Evolutionary conservation across 2,329 filamentous ascomycete genomes (phyloP).

Genomic region (Raffaelea ambrosiae): DNA sequence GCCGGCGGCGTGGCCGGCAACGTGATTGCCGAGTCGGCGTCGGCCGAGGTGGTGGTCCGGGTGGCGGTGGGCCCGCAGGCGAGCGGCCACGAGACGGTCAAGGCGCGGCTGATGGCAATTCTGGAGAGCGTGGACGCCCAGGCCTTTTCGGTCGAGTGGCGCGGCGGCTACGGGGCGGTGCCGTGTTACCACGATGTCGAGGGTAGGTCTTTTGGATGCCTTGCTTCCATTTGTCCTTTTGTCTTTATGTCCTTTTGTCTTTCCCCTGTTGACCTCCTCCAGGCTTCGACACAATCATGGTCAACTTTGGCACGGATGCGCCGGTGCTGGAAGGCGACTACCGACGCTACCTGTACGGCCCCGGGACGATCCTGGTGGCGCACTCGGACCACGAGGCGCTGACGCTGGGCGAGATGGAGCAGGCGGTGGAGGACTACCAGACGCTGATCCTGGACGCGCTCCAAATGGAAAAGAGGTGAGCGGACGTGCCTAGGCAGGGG

Average conservation of each 20-base stretch:
- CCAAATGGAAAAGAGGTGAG: too few relatives aligned
- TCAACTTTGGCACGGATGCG: conserved; percentile 1
- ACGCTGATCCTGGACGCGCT: too few relatives aligned
- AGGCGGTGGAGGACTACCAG: too few relatives aligned
- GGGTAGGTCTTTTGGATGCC: too few relatives aligned
- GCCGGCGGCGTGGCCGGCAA: not conserved
- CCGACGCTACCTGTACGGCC: not conserved
- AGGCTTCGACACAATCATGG: not conserved
- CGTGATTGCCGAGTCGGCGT: not conserved
- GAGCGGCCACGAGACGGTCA: too few relatives aligned
- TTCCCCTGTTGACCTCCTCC: not conserved
- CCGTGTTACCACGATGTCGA: too few relatives aligned
- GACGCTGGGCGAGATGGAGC: too few relatives aligned
- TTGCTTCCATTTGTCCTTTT: not conserved
- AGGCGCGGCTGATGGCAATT: too few relatives aligned
- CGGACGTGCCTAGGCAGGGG: too few relatives aligned
- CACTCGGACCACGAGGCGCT: not conserved
- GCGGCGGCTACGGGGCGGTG: too few relatives aligned
- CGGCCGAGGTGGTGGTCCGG: not conserved
- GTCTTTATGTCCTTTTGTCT: not conserved
- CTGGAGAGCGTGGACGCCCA: too few relatives aligned
- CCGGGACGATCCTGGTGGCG: not conserved
- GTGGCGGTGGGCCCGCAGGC: not conserved
- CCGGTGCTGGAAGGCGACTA: not conserved
- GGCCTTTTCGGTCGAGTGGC: too few relatives aligned